Percentiles rank a stretch among this genome's conserved stretches.
These are phyloP conservation scores for Stromatinia cepivora DNA, from an alignment of 2,329 filamentous ascomycete genomes.

Conservation along the genomic window DNA sequence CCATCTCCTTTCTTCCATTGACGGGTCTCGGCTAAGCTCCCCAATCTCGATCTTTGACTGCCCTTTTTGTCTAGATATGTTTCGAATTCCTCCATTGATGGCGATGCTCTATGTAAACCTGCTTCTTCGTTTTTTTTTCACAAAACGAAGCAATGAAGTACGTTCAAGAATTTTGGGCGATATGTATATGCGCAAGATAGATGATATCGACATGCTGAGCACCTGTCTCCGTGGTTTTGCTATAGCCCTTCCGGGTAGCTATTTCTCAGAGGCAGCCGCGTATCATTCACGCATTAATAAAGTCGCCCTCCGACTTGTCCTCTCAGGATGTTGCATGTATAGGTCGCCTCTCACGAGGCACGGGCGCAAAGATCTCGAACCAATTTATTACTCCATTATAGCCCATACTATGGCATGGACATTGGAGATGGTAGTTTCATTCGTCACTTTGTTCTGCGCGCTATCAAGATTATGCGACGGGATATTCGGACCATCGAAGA, in stretches of 20 bases:
- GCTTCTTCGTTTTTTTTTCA: neutral
- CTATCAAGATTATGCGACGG: neutral
- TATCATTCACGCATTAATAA: neutral
- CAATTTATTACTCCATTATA: neutral
- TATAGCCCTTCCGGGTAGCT: neutral
- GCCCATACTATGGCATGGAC: neutral
- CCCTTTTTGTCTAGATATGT: too few species aligned
- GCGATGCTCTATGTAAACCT: neutral
- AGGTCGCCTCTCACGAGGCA: neutral
- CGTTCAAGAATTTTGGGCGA: accelerated
- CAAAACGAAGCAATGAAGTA: neutral
- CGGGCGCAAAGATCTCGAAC: neutral
- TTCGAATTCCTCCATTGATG: too few species aligned
- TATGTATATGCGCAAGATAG: neutral
- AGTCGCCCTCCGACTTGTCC: neutral
- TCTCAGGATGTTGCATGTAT: neutral
- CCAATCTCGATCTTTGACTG: too few species aligned
- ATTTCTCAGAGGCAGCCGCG: neutral
- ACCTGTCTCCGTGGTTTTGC: neutral
- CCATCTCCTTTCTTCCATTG: too few species aligned
- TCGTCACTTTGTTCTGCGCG: neutral
- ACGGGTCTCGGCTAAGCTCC: too few species aligned
- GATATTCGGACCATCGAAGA: neutral
- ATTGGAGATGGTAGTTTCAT: neutral
- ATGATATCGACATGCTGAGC: neutral